Base-by-base conservation (phyloP, 306 rosid species). In the Canavalia gladiata region DNA sequence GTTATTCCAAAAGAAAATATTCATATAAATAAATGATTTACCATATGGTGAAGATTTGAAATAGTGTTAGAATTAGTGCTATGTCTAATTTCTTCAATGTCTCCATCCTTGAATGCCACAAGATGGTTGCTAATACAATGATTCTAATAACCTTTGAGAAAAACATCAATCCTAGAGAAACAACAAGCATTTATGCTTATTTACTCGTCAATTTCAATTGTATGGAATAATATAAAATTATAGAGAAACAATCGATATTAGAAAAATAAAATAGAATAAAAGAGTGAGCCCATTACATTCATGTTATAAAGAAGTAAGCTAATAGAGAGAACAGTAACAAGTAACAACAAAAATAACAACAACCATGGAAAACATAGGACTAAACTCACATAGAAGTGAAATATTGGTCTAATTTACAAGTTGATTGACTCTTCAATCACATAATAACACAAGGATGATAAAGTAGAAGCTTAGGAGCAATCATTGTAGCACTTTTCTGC, bases 401-500 rank as follows among this genome's bases (percentile, higher is more conserved):
- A 64, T 37, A 37, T 18, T 18, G 47, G 50, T 39, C 57, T 35
- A 80, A 12, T 30, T 25, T 34, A 49, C 65, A 59, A 4, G 33
- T 72, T 41, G 52, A 72, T 52, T 59, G 46, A 50, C 13, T 80
- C 46, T 18, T 50, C 9, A 72, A 35, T 8, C 68, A 56, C 50
- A 37, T 8, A 54, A 51, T 46, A 69, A 71, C 83, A 79, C 5
- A 78, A 79, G 8, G 68, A 78, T 42, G 60, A 80, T 47, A 13
- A 12, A 62, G 69, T 31, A 49, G 81, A 2, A 74, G 81, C 97
- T 89, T 80, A 90, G 57, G 90, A 85, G 79, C 97, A 92, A 86
- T 92, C 97, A 72, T 90, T 89, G 84, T 86, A 92, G 87, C 93
- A 90, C 89, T 87, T 86, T 83, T 92, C 95, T 59, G 97, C 95